Evolutionary conservation across 2,329 filamentous ascomycete species (phyloP).

Genomic region (Aspergillus ochraceoroseus): DNA sequence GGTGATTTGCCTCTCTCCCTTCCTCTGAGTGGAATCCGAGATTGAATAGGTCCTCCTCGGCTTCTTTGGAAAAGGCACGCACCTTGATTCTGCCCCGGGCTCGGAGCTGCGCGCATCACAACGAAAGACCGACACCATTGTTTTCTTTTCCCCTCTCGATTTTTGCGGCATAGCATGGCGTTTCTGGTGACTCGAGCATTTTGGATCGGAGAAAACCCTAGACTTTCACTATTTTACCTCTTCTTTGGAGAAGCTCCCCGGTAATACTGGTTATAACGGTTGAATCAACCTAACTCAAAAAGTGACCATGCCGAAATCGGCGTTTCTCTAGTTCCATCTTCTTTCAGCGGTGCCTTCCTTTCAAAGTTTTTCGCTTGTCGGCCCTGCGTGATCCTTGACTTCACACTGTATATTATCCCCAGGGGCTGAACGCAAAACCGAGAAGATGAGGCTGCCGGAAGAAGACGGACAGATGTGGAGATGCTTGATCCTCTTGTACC

Average conservation of each 20-base stretch:
- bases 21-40: neutral
- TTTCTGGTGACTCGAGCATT: constrained; percentile 30
- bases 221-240: constrained; percentile 5
- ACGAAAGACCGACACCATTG: too few species aligned
- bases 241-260: too few species aligned
- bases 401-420: constrained; percentile 1
- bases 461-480: neutral
- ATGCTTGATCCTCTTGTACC: neutral
- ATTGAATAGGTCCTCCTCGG: constrained; percentile 3
- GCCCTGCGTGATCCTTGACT: neutral
- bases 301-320: neutral
- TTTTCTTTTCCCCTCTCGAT: constrained; percentile 20
- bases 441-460: neutral
- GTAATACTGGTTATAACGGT: too few species aligned
- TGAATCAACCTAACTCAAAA: too few species aligned
- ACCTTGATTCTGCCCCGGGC: too few species aligned
- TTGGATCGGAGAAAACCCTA: constrained; percentile 23
- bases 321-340: neutral
- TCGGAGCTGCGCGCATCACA: too few species aligned
- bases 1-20: constrained; percentile 42
- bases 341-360: too few species aligned
- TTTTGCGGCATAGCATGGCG: constrained; percentile 42
- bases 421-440: neutral
- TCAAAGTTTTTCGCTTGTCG: neutral
- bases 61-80: too few species aligned